A percentile compares a stretch with the other conserved stretches of the same genome.
Evolutionary conservation across 2,329 filamentous ascomycete species (phyloP).

Genomic region (Dactylellina leptospora): DNA sequence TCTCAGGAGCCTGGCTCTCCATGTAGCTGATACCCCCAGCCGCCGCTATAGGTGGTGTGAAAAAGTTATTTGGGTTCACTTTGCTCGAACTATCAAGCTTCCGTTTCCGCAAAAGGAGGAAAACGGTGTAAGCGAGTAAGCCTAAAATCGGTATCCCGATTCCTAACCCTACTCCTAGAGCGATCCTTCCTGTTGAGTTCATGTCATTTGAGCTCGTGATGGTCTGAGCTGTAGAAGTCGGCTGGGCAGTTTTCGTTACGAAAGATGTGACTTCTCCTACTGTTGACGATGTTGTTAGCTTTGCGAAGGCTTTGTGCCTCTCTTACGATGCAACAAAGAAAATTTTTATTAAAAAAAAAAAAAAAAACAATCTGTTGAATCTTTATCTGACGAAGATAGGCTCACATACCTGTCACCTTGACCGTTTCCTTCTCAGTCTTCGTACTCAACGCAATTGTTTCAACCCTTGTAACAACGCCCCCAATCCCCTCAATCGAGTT

Average conservation of each 20-base stretch:
- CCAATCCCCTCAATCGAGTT: background rate
- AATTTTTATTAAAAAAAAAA: background rate
- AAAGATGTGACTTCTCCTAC: conserved; percentile 18
- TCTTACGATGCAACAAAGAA: too few relatives aligned
- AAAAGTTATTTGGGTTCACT: too few relatives aligned
- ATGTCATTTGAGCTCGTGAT: background rate
- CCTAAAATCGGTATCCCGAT: conserved; percentile 14
- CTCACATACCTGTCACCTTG: background rate
- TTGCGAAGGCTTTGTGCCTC: too few relatives aligned
- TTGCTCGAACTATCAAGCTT: too few relatives aligned
- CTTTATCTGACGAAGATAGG: background rate
- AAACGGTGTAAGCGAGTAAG: conserved; percentile 1
- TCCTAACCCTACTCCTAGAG: conserved; percentile 9
- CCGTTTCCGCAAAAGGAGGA: conserved; percentile 3
- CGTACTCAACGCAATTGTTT: background rate
- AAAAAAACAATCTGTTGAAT: background rate
- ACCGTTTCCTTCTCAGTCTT: background rate
- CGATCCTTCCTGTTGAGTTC: background rate
- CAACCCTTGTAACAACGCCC: background rate
- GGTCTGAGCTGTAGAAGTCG: background rate
- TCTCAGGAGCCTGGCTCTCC: too few relatives aligned
- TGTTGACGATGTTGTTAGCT: background rate
- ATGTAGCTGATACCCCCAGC: too few relatives aligned
- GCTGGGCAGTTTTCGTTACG: background rate
- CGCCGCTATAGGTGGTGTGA: too few relatives aligned